These are phyloP conservation scores for Colletotrichum falcatum DNA, from an alignment of 2,329 filamentous ascomycete genomes.

Conservation along the genomic window DNA sequence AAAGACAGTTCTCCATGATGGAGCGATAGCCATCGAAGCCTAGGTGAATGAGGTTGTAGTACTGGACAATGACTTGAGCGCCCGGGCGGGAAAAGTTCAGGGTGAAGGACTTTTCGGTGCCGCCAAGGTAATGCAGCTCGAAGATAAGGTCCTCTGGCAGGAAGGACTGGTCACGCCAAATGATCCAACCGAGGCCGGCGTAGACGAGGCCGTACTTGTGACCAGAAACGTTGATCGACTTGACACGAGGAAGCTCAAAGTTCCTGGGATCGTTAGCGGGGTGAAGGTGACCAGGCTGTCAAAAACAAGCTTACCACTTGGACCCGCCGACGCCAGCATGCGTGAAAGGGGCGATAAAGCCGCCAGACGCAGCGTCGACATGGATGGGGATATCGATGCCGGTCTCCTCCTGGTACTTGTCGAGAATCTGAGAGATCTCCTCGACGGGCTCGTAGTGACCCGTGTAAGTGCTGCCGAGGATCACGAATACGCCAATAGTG, in stretches of 20 bases:
- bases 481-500: conserved; percentile 81
- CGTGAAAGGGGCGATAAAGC: conserved; percentile 72
- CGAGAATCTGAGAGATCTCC: conserved; percentile 73
- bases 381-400: conserved; percentile 76
- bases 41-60: conserved; percentile 79
- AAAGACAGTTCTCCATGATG: conserved; percentile 75
- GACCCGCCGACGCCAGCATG: conserved; percentile 64
- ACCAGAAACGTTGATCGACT: conserved; percentile 73
- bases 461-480: conserved; percentile 79
- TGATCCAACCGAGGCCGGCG: conserved; percentile 76
- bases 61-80: conserved; percentile 77
- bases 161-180: conserved; percentile 74
- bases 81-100: conserved; percentile 80
- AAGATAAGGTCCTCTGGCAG: conserved; percentile 78
- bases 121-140: conserved; percentile 77
- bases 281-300: not conserved
- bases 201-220: conserved; percentile 75
- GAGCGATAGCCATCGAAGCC: conserved; percentile 73
- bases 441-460: conserved; percentile 80
- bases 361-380: conserved; percentile 71
- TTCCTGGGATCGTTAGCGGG: conserved; percentile 54
- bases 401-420: conserved; percentile 70
- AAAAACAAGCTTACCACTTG: conserved; percentile 64
- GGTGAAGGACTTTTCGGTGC: conserved; percentile 76
- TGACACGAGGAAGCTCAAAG: conserved; percentile 71